Conservation (phyloP, 164 flowering plant genomes). For the Echeveria elegans region DNA sequence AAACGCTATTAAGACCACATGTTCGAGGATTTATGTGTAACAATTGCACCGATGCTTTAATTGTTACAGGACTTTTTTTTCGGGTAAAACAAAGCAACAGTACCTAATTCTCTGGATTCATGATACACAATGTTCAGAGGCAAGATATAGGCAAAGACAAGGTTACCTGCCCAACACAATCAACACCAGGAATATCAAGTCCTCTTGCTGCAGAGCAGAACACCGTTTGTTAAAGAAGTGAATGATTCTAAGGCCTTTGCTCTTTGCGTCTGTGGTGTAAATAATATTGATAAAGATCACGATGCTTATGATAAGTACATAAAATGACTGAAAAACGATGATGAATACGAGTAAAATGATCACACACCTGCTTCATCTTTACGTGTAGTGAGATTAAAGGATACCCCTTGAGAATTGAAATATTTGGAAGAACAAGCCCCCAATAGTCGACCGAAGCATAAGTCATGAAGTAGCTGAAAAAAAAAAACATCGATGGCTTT, state of each 20-base stretch:
- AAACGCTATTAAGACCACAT: not conserved
- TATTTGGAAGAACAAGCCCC: conserved; percentile 82
- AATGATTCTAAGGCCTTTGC: conserved; percentile 84
- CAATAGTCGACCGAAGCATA: conserved; percentile 99
- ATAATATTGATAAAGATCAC: not conserved
- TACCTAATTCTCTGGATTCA: too few species aligned
- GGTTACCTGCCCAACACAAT: conserved; percentile 79
- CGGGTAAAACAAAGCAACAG: too few species aligned
- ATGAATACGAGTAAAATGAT: not conserved
- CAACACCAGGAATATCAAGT: conserved; percentile 96
- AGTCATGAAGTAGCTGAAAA: conserved; percentile 92
- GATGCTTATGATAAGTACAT: not conserved
- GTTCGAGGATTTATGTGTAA: not conserved
- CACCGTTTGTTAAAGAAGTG: conserved; percentile 61
- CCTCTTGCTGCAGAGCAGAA: conserved; percentile 99
- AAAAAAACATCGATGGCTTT: conserved; percentile 16
- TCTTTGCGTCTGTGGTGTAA: conserved; percentile 50
- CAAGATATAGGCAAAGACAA: not conserved
- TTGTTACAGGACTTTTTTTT: too few species aligned
- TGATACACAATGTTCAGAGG: not conserved
- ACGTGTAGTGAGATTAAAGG: conserved; percentile 83
- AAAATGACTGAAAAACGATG: not conserved
- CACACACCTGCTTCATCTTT: conserved; percentile 86
- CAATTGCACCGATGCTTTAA: too few species aligned
- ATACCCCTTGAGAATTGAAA: conserved; percentile 46